Percentiles rank a stretch among this genome's conserved stretches.
phyloP scores from a whole-genome alignment of 2,329 filamentous ascomycete species.

The Xylariaceae sp. region DNA sequence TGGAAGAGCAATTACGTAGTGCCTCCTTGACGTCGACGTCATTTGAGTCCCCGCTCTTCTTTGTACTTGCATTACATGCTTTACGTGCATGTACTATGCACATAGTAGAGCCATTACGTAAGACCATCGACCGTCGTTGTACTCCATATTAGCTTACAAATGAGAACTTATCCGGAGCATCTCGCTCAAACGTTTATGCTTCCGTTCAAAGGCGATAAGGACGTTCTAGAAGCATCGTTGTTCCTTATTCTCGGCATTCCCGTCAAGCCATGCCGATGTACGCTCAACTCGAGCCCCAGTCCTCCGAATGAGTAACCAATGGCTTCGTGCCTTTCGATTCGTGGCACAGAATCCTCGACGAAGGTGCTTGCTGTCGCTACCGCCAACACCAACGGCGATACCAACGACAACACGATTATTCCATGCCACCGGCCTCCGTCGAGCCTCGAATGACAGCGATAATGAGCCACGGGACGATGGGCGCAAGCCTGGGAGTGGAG shows the following conservation, averaged over 20 bases:
- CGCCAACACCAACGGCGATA: neutral
- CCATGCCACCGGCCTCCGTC: conserved; percentile 21
- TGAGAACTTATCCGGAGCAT: neutral
- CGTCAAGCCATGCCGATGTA: conserved; percentile 29
- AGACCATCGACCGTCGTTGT: neutral
- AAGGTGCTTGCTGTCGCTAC: conserved; percentile 13
- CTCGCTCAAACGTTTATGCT: neutral
- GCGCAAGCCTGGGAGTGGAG: conserved; percentile 24
- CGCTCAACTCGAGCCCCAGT: conserved; percentile 31
- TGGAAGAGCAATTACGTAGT: neutral
- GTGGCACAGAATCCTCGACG: conserved; percentile 24
- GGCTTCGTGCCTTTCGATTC: conserved; percentile 30
- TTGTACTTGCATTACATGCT: neutral
- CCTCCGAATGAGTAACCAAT: conserved; percentile 32
- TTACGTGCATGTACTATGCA: neutral
- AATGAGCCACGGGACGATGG: conserved; percentile 21
- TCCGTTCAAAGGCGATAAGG: neutral
- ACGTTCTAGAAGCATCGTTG: neutral
- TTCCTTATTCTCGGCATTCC: conserved; percentile 7
- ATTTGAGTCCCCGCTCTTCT: neutral
- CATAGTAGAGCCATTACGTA: neutral
- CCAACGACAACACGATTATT: conserved; percentile 20
- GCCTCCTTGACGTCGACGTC: neutral
- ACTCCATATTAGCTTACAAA: neutral
- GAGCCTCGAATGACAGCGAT: conserved; percentile 20